Conservation (phyloP, 331 rosid species). For the Rosa hybrid region DNA sequence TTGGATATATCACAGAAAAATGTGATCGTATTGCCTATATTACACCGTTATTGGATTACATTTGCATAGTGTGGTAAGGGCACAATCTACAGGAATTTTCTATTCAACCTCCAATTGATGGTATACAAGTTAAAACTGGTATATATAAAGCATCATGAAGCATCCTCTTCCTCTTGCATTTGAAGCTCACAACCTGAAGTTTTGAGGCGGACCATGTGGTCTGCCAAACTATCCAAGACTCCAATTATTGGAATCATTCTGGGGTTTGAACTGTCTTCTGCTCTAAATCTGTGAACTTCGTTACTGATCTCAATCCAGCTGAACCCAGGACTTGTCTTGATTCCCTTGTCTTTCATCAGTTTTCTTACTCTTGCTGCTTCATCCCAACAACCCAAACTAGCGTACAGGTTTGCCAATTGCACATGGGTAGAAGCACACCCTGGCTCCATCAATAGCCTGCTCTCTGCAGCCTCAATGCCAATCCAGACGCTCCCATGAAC, state of each 20-base stretch:
- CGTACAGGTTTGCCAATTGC: constrained; percentile 74
- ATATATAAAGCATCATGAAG: neutral
- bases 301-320: constrained; percentile 79
- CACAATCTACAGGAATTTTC: neutral
- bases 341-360: constrained; percentile 67
- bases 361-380: constrained; percentile 54
- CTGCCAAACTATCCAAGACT: constrained; percentile 49
- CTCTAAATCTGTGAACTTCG: constrained; percentile 59
- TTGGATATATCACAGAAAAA: neutral
- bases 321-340: constrained; percentile 64
- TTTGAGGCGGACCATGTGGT: constrained; percentile 49
- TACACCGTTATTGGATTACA: neutral
- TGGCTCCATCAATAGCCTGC: constrained; percentile 65
- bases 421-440: constrained; percentile 65
- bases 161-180: constrained; percentile 29
- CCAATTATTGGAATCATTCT: constrained; percentile 44
- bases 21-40: neutral
- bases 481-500: constrained; percentile 66
- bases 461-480: constrained; percentile 75
- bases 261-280: constrained; percentile 56
- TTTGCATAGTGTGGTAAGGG: neutral
- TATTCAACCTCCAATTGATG: neutral
- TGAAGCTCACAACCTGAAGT: constrained; percentile 34
- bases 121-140: neutral
- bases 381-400: constrained; percentile 67